Percentiles rank a stretch among this genome's conserved stretches.
Evolutionary conservation across 1,284 basidiomycete genomes (phyloP).

Genomic region (Hortiboletus rubellus): DNA sequence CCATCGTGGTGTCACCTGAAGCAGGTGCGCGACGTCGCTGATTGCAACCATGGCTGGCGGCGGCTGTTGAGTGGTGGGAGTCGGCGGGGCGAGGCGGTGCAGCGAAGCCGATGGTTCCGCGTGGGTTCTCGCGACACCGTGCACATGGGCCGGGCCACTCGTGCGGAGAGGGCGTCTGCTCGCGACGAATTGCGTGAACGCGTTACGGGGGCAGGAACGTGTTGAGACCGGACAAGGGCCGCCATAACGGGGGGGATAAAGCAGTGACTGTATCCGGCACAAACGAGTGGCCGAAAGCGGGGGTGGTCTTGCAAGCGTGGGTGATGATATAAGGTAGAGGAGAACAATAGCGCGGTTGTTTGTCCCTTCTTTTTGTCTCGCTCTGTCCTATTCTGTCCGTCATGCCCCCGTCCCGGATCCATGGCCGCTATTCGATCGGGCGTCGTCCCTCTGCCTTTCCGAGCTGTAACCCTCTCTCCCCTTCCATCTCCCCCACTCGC

Average conservation of each 20-base stretch:
- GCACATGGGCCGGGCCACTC: neutral
- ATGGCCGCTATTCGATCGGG: constrained; percentile 21
- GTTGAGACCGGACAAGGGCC: neutral
- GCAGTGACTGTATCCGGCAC: constrained; percentile 11
- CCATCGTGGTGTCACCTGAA: neutral
- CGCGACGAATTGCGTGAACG: too few relatives aligned
- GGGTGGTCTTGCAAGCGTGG: neutral
- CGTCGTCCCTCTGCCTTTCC: constrained; percentile 23
- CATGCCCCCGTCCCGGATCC: constrained; percentile 25
- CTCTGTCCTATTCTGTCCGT: neutral
- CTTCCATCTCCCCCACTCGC: neutral
- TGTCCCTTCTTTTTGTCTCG: constrained; percentile 20
- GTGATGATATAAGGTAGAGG: constrained; percentile 30
- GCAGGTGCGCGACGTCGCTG: neutral
- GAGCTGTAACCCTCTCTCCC: constrained; percentile 8
- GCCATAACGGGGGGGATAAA: constrained; percentile 10
- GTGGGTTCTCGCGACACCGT: neutral
- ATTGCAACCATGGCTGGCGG: neutral
- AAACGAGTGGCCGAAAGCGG: constrained; percentile 18
- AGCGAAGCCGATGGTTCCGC: neutral
- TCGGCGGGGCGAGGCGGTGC: too few relatives aligned
- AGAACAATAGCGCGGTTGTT: constrained; percentile 34
- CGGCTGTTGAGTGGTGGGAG: neutral
- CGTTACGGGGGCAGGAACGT: neutral
- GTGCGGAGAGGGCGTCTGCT: too few relatives aligned